phyloP scores from a whole-genome alignment of 805 yeast genomes.

The Candida germanica region DNA sequence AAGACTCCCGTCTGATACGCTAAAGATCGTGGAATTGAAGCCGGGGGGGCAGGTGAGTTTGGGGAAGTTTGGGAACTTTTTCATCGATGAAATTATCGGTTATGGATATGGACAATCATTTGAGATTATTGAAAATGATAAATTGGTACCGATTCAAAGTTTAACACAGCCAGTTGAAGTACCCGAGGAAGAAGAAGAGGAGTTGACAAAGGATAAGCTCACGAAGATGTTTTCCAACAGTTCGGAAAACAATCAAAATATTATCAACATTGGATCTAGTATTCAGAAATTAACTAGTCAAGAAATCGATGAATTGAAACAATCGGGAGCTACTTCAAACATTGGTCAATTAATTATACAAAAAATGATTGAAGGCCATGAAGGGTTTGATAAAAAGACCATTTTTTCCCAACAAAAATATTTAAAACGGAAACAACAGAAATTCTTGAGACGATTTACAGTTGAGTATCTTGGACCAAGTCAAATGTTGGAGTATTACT shows the following conservation, averaged over 20 bases:
- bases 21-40: constrained; percentile 67
- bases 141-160: constrained; percentile 48
- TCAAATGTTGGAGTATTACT: constrained; percentile 66
- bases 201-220: constrained; percentile 36
- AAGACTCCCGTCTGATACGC: constrained; percentile 76
- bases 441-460: constrained; percentile 81
- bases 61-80: constrained; percentile 90
- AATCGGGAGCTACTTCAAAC: constrained; percentile 56
- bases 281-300: constrained; percentile 71
- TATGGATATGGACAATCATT: constrained; percentile 85
- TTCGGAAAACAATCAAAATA: constrained; percentile 62
- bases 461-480: constrained; percentile 73
- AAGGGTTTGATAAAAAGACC: constrained; percentile 85
- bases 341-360: constrained; percentile 78
- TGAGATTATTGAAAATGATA: constrained; percentile 64
- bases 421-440: constrained; percentile 84
- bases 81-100: constrained; percentile 72
- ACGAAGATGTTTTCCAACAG: constrained; percentile 38
- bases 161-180: constrained; percentile 30
- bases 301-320: constrained; percentile 84
- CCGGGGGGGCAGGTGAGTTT: constrained; percentile 61
- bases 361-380: constrained; percentile 78
- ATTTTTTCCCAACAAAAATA: constrained; percentile 89
- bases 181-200: constrained; percentile 29
- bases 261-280: constrained; percentile 63